Base-by-base conservation (phyloP, 2,329 filamentous ascomycete species). In the Nakataea oryzae region DNA sequence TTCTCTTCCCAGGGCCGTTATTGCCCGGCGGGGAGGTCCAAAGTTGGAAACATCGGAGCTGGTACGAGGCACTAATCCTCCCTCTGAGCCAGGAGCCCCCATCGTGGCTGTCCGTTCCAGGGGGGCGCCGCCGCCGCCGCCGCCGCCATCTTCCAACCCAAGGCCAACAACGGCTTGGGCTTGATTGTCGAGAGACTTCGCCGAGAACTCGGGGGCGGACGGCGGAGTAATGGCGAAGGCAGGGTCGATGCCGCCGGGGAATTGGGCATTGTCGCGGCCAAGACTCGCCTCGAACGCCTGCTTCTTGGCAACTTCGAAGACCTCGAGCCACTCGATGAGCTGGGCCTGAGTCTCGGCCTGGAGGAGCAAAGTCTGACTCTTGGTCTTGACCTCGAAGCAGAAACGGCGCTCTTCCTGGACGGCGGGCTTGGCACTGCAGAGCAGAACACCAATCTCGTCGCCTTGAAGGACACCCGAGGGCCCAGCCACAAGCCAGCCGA, bases 341-440 rank as follows among this genome's bases (percentile, higher is more conserved):
- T 97, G 91, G 59, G 79, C 80, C 72, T 99, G 95, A 0, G 91
- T 96, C 72, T 99, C 95, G 5, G 93, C 90, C 75, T 99, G 95
- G 3, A 99, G 80, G 63, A 97, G 78, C 65, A 96, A 86, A 59
- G 88, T 95, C 65, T 90, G 90, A 70, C 91, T 96, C 74, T 97
- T 99, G 2, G 95, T 99, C 79, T 97, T 99, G 70, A 99, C 89
- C 74, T 99, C 95, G 69, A 99, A 97, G 72, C 95, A 97, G 74
- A 97, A 99, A 21, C 95, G 85, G 54, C 95, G 86, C 70, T 99
- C 95, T 74, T 99, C 95, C 67, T 91, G 87, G 60, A 96, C 89
- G 0, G 93, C 92, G 24, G 93, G 92, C 69, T 93, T 91, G 59
- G 95, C 89, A 69, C 91, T 96, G 76, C 95, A 99, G 54, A 99